Base-by-base conservation (phyloP, 345 rosid species). In the Eucalyptus microcorys region DNA sequence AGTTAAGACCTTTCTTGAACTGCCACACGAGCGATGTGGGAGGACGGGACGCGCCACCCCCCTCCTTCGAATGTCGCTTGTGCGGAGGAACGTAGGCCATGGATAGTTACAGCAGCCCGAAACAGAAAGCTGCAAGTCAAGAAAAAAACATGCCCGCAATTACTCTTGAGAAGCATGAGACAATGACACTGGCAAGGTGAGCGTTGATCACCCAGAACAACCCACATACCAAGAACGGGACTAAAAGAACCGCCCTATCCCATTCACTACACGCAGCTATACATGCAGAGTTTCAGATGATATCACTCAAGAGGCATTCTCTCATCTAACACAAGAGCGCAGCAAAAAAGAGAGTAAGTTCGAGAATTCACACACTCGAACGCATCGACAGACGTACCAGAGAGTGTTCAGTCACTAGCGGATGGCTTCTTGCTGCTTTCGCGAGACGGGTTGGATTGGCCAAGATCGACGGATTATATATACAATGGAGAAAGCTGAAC, bases 11-110 rank as follows among this genome's bases (percentile, higher is more conserved):
- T 68, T 87, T 93, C 80, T 83, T 90, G 91, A 93, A 94, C 45
- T 21, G 86, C 34, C 92, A 90, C 85, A 40, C 50, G 53, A 89
- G 86, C 68, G 55, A 84, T 17, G 94, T 93, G 64, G 94, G 93
- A 89, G 87, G 55, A 48, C 89, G 94, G 21, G 92, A 32, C 47
- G 91, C 92, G 86, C 32, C 92, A 26, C 15, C 76, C 8, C 89
- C 87, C 49, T 89, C 93, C 87, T 87, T 91, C 12, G 90, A 90
- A 87, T 92, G 91, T 49, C 97, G 93, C 94, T 93, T 96, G 87
- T 94, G 95, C 47, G 95, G 96, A 49, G 97, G 96, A 87, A 96
- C 61, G 50, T 96, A 96, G 87, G 97, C 94, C 97, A 95, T 94
- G 30, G 30, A 14, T 64, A 0, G 40, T 64, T 15, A 64, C 21